A percentile compares a stretch with the other conserved stretches of the same genome.
Evolutionary conservation across 2,329 filamentous ascomycete genomes (phyloP).

Genomic region (Penicillium vulpinum): DNA sequence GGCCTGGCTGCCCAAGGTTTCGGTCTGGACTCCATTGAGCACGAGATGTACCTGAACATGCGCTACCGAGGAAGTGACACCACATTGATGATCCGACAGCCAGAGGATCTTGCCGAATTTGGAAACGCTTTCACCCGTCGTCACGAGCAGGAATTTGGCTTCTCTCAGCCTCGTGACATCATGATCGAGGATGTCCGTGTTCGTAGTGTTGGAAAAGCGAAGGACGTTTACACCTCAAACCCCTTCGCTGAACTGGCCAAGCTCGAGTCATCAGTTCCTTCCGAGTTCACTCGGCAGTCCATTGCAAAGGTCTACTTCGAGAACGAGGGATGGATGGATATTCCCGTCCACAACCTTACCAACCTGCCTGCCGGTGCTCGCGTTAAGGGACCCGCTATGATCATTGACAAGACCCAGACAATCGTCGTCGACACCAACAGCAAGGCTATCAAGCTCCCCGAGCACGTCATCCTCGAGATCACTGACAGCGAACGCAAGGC

Average conservation of each 20-base stretch:
- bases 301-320: background rate
- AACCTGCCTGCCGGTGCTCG: conserved; percentile 14
- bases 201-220: background rate
- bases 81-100: background rate
- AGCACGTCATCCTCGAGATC: conserved; percentile 49
- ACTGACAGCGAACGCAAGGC: too few species aligned
- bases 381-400: conserved; percentile 41
- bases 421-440: conserved; percentile 64
- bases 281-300: too few species aligned
- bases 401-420: conserved; percentile 70
- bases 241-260: background rate
- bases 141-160: background rate
- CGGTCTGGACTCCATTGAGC: background rate
- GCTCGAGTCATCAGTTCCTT: too few species aligned
- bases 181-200: background rate
- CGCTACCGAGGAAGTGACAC: background rate
- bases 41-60: background rate
- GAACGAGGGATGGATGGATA: background rate
- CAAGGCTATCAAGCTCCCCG: too few species aligned
- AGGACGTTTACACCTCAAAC: background rate
- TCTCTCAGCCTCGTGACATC: background rate
- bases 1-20: too few species aligned
- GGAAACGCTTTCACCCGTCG: background rate
- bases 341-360: conserved; percentile 24
- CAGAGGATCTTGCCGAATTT: background rate